These are phyloP conservation scores for Rhizopus stolonifer DNA, from an alignment of 371 early-diverging fungal species.

Conservation along the genomic window DNA sequence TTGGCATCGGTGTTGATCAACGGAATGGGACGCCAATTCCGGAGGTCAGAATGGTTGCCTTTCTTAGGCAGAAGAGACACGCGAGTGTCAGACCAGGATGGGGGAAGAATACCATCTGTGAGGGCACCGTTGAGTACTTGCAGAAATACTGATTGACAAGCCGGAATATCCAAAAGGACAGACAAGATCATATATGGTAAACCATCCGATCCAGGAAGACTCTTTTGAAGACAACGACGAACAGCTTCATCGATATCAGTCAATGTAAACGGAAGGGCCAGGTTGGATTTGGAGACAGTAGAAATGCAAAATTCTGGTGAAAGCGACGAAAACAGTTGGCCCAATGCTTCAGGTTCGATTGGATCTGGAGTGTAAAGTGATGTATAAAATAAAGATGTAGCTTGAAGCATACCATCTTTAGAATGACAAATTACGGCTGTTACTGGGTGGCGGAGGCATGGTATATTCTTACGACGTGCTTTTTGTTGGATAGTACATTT, in stretches of 20 bases:
- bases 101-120: conserved; percentile 9
- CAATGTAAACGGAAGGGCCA: neutral
- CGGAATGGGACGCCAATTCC: conserved; percentile 30
- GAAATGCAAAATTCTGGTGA: neutral
- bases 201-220: conserved; percentile 25
- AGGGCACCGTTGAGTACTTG: conserved; percentile 25
- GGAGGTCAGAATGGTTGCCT: too few relatives aligned
- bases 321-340: neutral
- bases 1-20: conserved; percentile 14
- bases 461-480: neutral
- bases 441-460: neutral
- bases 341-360: neutral
- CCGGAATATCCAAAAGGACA: neutral
- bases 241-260: conserved; percentile 1
- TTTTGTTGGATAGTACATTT: neutral
- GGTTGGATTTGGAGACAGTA: neutral
- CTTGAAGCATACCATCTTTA: conserved; percentile 5
- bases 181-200: conserved; percentile 20
- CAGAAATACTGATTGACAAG: neutral
- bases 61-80: conserved; percentile 27
- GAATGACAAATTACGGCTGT: neutral
- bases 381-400: conserved; percentile 5
- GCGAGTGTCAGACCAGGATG: conserved; percentile 23
- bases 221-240: neutral
- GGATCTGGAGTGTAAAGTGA: conserved; percentile 10